Base-by-base conservation (phyloP, 306 rosid genomes). In the Ceratonia siliqua region DNA sequence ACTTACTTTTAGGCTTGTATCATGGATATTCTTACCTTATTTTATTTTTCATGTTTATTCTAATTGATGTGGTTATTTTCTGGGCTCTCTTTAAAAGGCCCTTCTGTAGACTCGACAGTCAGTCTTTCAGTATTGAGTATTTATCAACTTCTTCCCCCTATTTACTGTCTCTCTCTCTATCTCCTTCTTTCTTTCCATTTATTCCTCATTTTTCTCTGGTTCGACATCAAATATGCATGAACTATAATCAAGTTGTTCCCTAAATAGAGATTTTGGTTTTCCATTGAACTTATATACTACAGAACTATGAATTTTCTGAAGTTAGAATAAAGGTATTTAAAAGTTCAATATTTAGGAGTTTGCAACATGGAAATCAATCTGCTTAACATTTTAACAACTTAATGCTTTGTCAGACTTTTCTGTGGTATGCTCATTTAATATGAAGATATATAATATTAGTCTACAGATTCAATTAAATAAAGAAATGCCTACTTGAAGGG, bases 241-340 rank as follows among this genome's bases (percentile, higher is more conserved):
- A 28, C 65, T 69, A 57, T 42, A 64, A 22, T 72, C 66, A 54
- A 53, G 59, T 66, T 28, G 64, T 79, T 66, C 14, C 14, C 15
- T 56, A 25, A n/a, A 32, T 17, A 2, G 17, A 53, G 46, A 38
- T 27, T 70, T 30, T 62, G 78, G 53, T 75, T 75, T 42, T 8
- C 30, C 21, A 0, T 54, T 67, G 25, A 45, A 45, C 36, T 54
- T 35, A 8, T 66, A 13, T 75, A 25, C 45, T 72, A 39, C 17
- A 8, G 45, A 48, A 49, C 13, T 74, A 49, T 38, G 54, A 18
- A 9, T 25, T 39, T 73, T 65, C 32, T 15, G 4, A 7, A 11
- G 68, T 35, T 17, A 43, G 69, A 35, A 52, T 56, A 9, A 11
- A 56, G 24, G 49, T 39, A 17, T 64, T 21, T 39, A 53, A 24